Percentiles rank a stretch among this genome's conserved stretches.
These are phyloP conservation scores for Phytophthora tentaculata DNA, from an alignment of 352 stramenopile species.

Conservation along the genomic window DNA sequence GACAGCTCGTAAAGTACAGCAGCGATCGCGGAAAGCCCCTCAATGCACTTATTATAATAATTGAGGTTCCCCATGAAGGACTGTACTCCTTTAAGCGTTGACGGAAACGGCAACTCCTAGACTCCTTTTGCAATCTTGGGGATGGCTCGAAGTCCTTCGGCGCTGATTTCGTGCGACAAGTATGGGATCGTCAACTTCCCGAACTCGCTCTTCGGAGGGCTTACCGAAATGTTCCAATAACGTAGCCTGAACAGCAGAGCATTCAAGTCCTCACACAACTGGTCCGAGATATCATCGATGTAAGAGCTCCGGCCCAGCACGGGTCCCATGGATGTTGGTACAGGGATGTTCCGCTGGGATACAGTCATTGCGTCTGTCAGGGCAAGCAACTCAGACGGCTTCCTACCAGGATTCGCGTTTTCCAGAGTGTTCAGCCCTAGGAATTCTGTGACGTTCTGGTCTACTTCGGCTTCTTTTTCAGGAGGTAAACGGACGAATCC, in stretches of 20 bases:
- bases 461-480: not conserved
- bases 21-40: not conserved
- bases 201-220: not conserved
- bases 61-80: not conserved
- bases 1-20: not conserved
- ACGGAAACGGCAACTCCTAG: not conserved
- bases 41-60: not conserved
- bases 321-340: not conserved
- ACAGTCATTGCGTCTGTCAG: not conserved
- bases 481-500: not conserved
- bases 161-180: not conserved
- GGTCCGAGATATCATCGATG: not conserved
- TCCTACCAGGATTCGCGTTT: not conserved
- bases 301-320: not conserved
- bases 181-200: not conserved
- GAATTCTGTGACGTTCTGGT: not conserved
- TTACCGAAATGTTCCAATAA: not conserved
- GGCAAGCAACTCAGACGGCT: not conserved
- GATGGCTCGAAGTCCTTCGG: not conserved
- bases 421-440: not conserved
- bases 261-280: not conserved
- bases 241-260: not conserved
- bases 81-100: not conserved
- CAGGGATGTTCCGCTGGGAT: not conserved
- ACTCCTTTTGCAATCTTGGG: not conserved